Base-by-base conservation (phyloP, 2,329 filamentous ascomycete species). In the Paraphoma chrysanthemicola region DNA sequence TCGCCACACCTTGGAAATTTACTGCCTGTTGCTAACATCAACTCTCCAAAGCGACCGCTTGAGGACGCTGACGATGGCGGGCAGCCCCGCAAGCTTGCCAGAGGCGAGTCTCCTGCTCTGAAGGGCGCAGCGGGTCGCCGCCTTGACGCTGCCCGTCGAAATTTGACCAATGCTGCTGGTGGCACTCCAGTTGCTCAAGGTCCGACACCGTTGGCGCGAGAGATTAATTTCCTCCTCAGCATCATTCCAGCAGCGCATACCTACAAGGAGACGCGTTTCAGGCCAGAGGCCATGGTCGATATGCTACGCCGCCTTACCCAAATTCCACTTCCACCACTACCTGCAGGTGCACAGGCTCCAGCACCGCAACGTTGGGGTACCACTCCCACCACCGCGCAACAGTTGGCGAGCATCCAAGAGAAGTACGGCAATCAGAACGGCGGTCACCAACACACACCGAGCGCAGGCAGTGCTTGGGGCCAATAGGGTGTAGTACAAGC, bases 51-150 rank as follows among this genome's bases (percentile, higher is more conserved):
- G 63, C 79, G 81, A 7, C 76, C 78, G 1, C 77, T 80, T 29
- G 78, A 80, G 33, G 76, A 77, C 3, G 91, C 93, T 56, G 93
- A 97, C 41, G 83, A 82, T 6, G 89, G 92, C 38, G 88, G 89
- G 63, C 89, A 91, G 17, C 92, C 93, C 1, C 91, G 93, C 66
- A 97, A 98, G 75, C 85, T 97, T 49, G 86, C 89, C 47, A 88
- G 96, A 44, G 93, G 90, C n/a, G 93, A 91, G 54, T 98, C 94
- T 5, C 95, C 96, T 17, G 51, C 51, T 0, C 83, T 98, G 38
- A 99, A 98, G 75, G 92, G 92, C 12, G 91, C 92, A 1, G 92
- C 94, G 38, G 92, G 92, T 28, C 89, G 93, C 53, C 89, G 93
- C 36, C 83, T 96, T 18, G 92, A 95, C 68, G 90, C 95, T 72